phyloP scores from a whole-genome alignment of 176 grass and related monocot species.

The Musa itinerans region DNA sequence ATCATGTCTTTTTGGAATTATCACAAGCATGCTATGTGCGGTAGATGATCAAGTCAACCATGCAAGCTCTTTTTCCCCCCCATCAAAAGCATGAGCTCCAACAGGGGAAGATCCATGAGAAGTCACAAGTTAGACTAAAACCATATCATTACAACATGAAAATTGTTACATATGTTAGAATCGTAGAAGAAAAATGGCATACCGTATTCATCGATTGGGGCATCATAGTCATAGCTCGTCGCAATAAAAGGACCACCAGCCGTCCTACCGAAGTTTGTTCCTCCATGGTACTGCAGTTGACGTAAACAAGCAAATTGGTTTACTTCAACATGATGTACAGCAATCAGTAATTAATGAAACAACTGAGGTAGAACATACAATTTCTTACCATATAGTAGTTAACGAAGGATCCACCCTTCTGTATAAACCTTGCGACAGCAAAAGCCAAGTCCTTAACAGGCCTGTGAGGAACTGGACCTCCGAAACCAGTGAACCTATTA shows the following conservation, averaged over 20 bases:
- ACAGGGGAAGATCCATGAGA: neutral
- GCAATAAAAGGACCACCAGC: conserved; percentile 82
- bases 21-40: neutral
- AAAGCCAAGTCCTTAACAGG: conserved; percentile 84
- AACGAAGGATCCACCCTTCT: conserved; percentile 88
- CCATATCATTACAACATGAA: neutral
- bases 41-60: neutral
- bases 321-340: conserved; percentile 8
- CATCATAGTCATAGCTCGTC: conserved; percentile 92
- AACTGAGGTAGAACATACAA: conserved; percentile 1
- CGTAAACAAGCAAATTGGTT: conserved; percentile 19
- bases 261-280: conserved; percentile 87
- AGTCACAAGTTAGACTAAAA: neutral
- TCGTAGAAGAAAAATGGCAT: too few species aligned
- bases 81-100: neutral
- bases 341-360: neutral
- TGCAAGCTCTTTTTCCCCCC: neutral
- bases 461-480: conserved; percentile 56
- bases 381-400: conserved; percentile 91
- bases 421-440: conserved; percentile 72
- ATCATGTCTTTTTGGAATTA: neutral
- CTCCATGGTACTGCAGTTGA: conserved; percentile 75
- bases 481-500: conserved; percentile 73
- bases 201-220: conserved; percentile 94
- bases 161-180: neutral